Percentiles rank a stretch among this genome's conserved stretches.
These are phyloP conservation scores for Chrysoporthe puriensis DNA, from an alignment of 2,329 filamentous ascomycete species.

Conservation along the genomic window DNA sequence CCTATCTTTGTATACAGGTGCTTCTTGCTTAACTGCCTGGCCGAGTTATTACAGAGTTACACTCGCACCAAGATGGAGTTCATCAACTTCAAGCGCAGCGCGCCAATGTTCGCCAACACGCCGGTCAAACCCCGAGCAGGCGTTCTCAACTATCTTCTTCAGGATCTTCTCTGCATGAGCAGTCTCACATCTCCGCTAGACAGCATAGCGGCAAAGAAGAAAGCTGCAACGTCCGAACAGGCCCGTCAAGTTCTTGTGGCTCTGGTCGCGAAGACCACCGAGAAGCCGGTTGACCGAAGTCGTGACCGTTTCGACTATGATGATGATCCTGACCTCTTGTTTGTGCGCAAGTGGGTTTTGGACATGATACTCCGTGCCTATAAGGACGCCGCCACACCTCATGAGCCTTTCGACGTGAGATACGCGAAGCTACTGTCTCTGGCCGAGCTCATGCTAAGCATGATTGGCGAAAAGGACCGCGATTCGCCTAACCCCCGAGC, in stretches of 20 bases:
- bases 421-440: constrained; percentile 87
- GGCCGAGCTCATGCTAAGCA: constrained; percentile 88
- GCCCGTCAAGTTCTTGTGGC: constrained; percentile 86
- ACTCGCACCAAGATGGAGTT: constrained; percentile 97
- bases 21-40: constrained; percentile 89
- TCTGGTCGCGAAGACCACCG: constrained; percentile 84
- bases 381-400: constrained; percentile 80
- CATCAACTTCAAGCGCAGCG: constrained; percentile 96
- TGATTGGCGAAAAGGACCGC: constrained; percentile 81
- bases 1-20: constrained; percentile 96
- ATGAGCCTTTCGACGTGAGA: constrained; percentile 79
- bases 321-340: constrained; percentile 81
- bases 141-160: constrained; percentile 91
- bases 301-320: constrained; percentile 68
- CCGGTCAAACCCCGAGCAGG: constrained; percentile 93
- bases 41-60: constrained; percentile 89
- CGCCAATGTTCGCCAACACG: constrained; percentile 79
- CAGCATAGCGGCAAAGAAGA: constrained; percentile 80
- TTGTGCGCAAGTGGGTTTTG: constrained; percentile 91
- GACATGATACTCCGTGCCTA: constrained; percentile 92
- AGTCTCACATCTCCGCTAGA: constrained; percentile 71
- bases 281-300: constrained; percentile 65
- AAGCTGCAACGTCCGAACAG: constrained; percentile 79
- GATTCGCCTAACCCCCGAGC: constrained; percentile 48
- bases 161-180: constrained; percentile 69